Base-by-base conservation (phyloP, 176 grass and related monocot genomes). In the Triticum turgidum region DNA sequence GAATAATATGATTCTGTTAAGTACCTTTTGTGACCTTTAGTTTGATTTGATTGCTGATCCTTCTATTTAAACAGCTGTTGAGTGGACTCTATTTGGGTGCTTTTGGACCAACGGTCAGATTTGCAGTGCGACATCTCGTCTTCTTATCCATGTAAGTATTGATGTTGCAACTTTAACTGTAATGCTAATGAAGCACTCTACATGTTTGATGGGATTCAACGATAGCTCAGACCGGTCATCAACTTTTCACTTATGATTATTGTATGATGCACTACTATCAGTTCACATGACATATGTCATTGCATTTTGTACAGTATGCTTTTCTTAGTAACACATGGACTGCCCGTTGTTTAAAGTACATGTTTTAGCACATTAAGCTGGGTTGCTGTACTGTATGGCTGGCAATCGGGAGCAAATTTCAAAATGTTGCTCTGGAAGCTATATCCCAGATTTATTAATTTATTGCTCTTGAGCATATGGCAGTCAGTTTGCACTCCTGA, bases 51-150 rank as follows among this genome's bases (percentile, higher is more conserved):
- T 85, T 80, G 4, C 66, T 82, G 67, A 89, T 54, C 29, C 41
- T 88, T 87, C 42, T 63, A 67, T 30, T 76, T 30, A 76, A 89
- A 79, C 93, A 99, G 97, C 97, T 96, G 89, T 99, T 78, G 97
- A 99, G 77, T 99, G 97, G 97, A 78, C 92, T 78, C 78, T 99
- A 24, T 99, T 99, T 94, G 97, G 97, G 21, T 99, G 97, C 92
- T 99, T 99, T 88, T 99, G 97, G 97, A 99, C 97, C 63, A 99
- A 94, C 81, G 97, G 97, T 82, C 97, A 99, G 85, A 99, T 99
- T 81, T 99, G 97, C 89, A 99, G 97, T 80, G 97, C 97, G 80
- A 99, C 97, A 69, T 99, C 97, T 64, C 97, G 97, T 34, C 94
- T 99, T 88, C 70, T 99, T 83, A 75, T 99, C 58, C 97, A 99